Evolutionary conservation across 495 filamentous ascomycete species (phyloP).

Genomic region (Elaphomyces granulatus): DNA sequence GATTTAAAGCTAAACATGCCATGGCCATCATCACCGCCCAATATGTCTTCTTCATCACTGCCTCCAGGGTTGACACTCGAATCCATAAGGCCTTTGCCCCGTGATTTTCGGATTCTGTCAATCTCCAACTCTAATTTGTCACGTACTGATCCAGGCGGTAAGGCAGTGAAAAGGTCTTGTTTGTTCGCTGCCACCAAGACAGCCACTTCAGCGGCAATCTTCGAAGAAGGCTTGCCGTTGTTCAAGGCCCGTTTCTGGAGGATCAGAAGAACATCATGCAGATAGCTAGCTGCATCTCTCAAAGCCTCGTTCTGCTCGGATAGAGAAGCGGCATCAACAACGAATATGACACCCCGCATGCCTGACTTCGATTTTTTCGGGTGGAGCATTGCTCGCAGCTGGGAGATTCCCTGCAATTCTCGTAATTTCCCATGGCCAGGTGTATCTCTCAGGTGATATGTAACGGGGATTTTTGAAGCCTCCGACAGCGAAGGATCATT

Average conservation of each 20-base stretch:
- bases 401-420: slow-evolving; percentile 29
- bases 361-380: slow-evolving; percentile 36
- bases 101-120: slow-evolving; percentile 58
- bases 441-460: slow-evolving; percentile 72
- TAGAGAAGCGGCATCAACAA: slow-evolving; percentile 71
- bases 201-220: slow-evolving; percentile 46
- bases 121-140: slow-evolving; percentile 69
- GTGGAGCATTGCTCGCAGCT: slow-evolving; percentile 25
- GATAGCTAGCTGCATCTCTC: slow-evolving; percentile 56
- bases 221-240: slow-evolving; percentile 35
- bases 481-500: slow-evolving; percentile 52
- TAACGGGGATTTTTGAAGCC: slow-evolving; percentile 57
- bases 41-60: slow-evolving; percentile 63
- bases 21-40: slow-evolving; percentile 59
- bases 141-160: slow-evolving; percentile 66
- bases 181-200: slow-evolving; percentile 88
- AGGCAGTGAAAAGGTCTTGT: slow-evolving; percentile 83
- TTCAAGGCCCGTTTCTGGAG: slow-evolving; percentile 61
- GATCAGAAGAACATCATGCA: slow-evolving; percentile 70
- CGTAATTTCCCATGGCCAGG: slow-evolving; percentile 93
- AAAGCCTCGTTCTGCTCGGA: slow-evolving; percentile 38
- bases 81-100: slow-evolving; percentile 69
- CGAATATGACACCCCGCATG: slow-evolving; percentile 67
- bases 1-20: slow-evolving; percentile 64
- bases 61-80: slow-evolving; percentile 40